Evolutionary conservation across 257 asterid genomes (phyloP).

Genomic region (Coffea canephora): DNA sequence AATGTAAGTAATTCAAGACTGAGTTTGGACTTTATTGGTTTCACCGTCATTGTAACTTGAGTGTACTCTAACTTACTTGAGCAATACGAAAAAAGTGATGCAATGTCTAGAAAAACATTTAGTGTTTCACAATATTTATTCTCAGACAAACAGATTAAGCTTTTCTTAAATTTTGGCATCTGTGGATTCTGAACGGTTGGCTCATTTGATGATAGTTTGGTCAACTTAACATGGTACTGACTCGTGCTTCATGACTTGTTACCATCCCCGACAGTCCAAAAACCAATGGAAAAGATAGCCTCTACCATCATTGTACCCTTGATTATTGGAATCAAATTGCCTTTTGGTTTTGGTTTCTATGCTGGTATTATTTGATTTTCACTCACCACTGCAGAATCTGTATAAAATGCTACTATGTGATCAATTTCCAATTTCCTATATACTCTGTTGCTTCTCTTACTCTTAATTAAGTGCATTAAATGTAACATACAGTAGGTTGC

Average conservation of each 20-base stretch:
- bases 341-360: neutral
- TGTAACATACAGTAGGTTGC: neutral
- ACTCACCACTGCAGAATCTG: neutral
- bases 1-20: neutral
- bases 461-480: neutral
- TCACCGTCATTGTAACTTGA: neutral
- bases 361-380: neutral
- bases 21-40: neutral
- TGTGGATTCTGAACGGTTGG: neutral
- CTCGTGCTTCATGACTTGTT: neutral
- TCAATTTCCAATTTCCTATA: neutral
- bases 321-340: neutral
- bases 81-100: neutral
- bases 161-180: neutral
- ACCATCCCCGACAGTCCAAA: neutral
- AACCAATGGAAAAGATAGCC: neutral
- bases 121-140: neutral
- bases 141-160: neutral
- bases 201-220: neutral
- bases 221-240: neutral
- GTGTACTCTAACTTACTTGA: neutral
- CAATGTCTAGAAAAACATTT: neutral
- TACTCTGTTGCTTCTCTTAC: neutral
- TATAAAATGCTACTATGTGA: neutral
- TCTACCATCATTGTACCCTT: neutral